Conservation (phyloP, 345 rosid genomes). For the Eucalyptus virginea region DNA sequence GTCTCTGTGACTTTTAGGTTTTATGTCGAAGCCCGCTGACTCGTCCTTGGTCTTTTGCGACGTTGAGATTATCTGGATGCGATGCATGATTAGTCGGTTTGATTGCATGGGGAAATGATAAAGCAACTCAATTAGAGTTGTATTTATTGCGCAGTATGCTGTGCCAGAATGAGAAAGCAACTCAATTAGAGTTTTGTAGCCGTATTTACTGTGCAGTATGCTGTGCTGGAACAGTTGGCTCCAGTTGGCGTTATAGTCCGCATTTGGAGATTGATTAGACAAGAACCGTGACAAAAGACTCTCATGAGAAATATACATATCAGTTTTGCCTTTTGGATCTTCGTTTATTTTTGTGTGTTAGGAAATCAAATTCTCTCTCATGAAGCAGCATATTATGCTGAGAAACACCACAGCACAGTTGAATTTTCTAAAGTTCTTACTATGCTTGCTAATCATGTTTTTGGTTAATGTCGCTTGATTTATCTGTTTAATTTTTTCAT, state of each 20-base stretch:
- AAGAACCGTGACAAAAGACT: too few species aligned
- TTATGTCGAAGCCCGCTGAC: neutral
- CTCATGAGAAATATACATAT: too few species aligned
- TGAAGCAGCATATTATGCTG: too few species aligned
- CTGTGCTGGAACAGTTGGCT: neutral
- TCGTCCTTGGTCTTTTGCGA: neutral
- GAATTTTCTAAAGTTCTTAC: too few species aligned
- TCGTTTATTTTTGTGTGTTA: too few species aligned
- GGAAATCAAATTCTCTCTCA: too few species aligned
- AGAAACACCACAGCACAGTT: too few species aligned
- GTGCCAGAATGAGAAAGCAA: neutral
- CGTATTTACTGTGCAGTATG: neutral
- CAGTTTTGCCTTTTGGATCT: too few species aligned
- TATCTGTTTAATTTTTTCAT: too few species aligned
- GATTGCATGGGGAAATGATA: neutral
- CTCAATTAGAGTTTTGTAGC: neutral
- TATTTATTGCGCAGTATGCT: neutral
- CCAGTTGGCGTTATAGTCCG: fast-evolving
- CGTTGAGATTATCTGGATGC: neutral
- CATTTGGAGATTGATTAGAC: too few species aligned
- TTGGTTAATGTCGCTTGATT: too few species aligned
- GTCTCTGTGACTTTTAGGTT: neutral
- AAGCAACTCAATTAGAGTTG: neutral
- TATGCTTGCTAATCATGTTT: too few species aligned
- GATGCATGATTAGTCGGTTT: neutral